Evolutionary conservation across 108 stramenopile genomes (phyloP).

Genomic region (Skeletonema grethae): DNA sequence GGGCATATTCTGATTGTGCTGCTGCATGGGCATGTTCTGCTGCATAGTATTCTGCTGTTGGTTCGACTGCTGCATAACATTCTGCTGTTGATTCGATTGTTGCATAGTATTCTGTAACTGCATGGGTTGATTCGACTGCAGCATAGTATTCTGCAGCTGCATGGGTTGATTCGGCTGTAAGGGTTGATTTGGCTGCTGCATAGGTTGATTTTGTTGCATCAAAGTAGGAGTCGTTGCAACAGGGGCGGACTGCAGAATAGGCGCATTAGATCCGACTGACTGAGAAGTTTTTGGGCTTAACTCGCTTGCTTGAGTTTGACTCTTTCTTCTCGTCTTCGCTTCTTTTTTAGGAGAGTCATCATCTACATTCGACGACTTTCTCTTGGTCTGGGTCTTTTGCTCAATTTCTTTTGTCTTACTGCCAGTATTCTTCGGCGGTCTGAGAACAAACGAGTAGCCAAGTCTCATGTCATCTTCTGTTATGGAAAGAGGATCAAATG

Average conservation of each 20-base stretch:
- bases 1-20: background rate
- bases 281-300: background rate
- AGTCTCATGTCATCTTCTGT: conserved; percentile 14
- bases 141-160: background rate
- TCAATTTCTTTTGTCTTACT: conserved; percentile 1
- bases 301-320: background rate
- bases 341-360: background rate
- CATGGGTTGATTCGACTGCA: background rate
- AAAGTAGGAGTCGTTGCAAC: background rate
- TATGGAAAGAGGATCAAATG: conserved; percentile 29
- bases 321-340: background rate
- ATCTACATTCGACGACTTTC: background rate
- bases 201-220: background rate
- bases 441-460: conserved; percentile 33
- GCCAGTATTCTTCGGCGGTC: background rate
- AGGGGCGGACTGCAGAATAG: background rate
- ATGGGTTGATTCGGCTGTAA: background rate
- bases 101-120: background rate
- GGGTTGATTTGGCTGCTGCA: background rate
- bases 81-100: background rate
- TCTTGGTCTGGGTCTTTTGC: conserved; percentile 6
- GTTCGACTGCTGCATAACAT: too few species aligned
- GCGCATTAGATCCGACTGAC: background rate
- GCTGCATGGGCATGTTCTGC: background rate
- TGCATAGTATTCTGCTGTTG: too few species aligned